Evolutionary conservation across 805 yeast species (phyloP).

Genomic region (Ogataea trehalophila): DNA sequence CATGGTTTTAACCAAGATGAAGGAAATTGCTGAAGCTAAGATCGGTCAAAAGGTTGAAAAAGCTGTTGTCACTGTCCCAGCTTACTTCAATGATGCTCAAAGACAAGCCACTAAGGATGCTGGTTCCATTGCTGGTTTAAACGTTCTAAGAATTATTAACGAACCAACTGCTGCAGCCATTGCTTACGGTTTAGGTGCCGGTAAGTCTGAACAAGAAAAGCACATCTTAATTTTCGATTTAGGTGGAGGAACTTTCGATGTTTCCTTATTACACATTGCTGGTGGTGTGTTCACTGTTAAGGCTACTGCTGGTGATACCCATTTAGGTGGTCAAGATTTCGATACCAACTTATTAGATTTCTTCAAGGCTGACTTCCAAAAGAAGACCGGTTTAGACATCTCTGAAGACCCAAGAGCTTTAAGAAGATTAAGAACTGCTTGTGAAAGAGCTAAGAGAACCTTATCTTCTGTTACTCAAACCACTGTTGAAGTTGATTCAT

Average conservation of each 20-base stretch:
- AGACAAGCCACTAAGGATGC: slow-evolving; percentile 82
- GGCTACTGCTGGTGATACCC: slow-evolving; percentile 99
- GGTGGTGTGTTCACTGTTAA: slow-evolving; percentile 97
- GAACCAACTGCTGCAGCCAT: slow-evolving; percentile 96
- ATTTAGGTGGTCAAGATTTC: slow-evolving; percentile 99
- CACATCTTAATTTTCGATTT: slow-evolving; percentile 90
- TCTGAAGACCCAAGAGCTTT: slow-evolving; percentile 90
- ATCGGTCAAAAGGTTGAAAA: slow-evolving; percentile 67
- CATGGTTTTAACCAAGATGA: slow-evolving; percentile 78
- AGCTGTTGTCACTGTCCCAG: slow-evolving; percentile 77
- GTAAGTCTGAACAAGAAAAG: slow-evolving; percentile 74
- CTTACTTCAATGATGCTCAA: slow-evolving; percentile 75
- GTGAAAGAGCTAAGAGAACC: slow-evolving; percentile 99
- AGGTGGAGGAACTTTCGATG: slow-evolving; percentile 99
- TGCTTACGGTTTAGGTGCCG: slow-evolving; percentile 97
- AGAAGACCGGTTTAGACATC: slow-evolving; percentile 91
- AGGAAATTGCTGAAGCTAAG: slow-evolving; percentile 74
- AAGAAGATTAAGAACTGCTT: slow-evolving; percentile 97
- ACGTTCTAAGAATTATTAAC: slow-evolving; percentile 72
- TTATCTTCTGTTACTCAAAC: slow-evolving; percentile 95
- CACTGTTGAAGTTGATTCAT: slow-evolving; percentile 93
- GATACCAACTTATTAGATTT: slow-evolving; percentile 92
- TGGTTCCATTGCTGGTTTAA: slow-evolving; percentile 75
- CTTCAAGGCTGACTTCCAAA: slow-evolving; percentile 86
- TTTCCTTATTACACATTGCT: slow-evolving; percentile 84